A percentile compares a stretch with the other conserved stretches of the same genome.
phyloP scores from a whole-genome alignment of 164 flowering plant genomes.

The Houttuynia cordata region DNA sequence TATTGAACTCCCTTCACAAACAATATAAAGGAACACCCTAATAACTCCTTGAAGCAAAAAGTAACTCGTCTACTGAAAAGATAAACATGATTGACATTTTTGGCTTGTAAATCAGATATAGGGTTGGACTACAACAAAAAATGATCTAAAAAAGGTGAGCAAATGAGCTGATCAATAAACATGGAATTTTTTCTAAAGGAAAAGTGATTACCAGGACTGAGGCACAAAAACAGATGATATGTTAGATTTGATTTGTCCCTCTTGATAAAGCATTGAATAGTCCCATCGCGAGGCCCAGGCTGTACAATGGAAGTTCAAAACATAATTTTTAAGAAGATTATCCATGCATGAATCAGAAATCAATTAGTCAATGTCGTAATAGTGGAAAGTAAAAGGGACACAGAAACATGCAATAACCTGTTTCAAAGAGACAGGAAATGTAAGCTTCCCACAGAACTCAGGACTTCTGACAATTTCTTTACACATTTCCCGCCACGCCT shows the following conservation, averaged over 20 bases:
- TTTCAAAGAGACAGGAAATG: constrained; percentile 85
- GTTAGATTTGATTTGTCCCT: constrained; percentile 80
- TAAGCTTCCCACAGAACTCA: constrained; percentile 75
- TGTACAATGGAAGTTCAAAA: constrained; percentile 18
- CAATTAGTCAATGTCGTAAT: too few species aligned
- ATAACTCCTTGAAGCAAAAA: too few species aligned
- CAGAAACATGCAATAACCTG: constrained; percentile 35
- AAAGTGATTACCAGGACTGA: constrained; percentile 61
- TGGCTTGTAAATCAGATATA: too few species aligned
- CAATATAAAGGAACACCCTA: too few species aligned
- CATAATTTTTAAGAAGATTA: background rate
- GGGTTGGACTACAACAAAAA: too few species aligned
- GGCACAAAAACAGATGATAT: constrained; percentile 78
- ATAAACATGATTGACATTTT: too few species aligned
- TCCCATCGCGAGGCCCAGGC: constrained; percentile 90
- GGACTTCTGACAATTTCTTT: constrained; percentile 70
- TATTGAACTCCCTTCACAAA: too few species aligned
- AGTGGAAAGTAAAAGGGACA: too few species aligned
- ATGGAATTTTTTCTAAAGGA: too few species aligned
- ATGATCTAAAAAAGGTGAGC: too few species aligned
- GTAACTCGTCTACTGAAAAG: too few species aligned
- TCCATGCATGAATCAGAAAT: too few species aligned
- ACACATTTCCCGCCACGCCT: constrained; percentile 90
- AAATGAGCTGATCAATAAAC: background rate
- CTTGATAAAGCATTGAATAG: constrained; percentile 83